These are phyloP conservation scores for Daedalea quercina DNA, from an alignment of 768 basidiomycete species.

Conservation along the genomic window DNA sequence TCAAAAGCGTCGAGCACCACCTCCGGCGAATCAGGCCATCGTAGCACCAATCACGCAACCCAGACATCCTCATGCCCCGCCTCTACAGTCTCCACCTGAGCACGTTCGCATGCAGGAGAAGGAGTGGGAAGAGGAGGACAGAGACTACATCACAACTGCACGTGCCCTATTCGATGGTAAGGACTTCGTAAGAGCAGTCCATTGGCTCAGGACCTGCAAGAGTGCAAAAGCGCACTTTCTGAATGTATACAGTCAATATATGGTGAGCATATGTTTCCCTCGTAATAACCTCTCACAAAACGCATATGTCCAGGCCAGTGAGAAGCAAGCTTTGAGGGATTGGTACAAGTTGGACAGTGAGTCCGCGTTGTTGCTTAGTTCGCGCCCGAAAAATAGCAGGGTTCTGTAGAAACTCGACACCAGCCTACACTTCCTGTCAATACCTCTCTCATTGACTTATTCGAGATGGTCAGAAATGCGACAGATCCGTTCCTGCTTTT, in stretches of 20 bases:
- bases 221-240: slow-evolving; percentile 75
- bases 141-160: slow-evolving; percentile 68
- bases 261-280: slow-evolving; percentile 47
- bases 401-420: slow-evolving; percentile 53
- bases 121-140: slow-evolving; percentile 54
- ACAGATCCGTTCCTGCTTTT: slow-evolving; percentile 82
- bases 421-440: slow-evolving; percentile 68
- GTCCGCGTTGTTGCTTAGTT: slow-evolving; percentile 17
- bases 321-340: slow-evolving; percentile 74
- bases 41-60: slow-evolving; percentile 4
- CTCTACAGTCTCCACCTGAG: slow-evolving; percentile 24
- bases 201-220: slow-evolving; percentile 55
- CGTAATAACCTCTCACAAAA: neutral
- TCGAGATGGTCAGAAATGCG: slow-evolving; percentile 49
- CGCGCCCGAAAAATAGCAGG: neutral
- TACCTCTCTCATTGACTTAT: slow-evolving; percentile 44
- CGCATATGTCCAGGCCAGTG: slow-evolving; percentile 52
- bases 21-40: slow-evolving; percentile 29
- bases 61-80: slow-evolving; percentile 33
- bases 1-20: slow-evolving; percentile 33
- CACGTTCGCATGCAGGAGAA: slow-evolving; percentile 31
- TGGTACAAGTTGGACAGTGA: slow-evolving; percentile 81
- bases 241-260: slow-evolving; percentile 71
- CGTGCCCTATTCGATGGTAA: slow-evolving; percentile 67
- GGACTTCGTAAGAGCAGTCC: slow-evolving; percentile 71